phyloP scores from a whole-genome alignment of 192 early-diverging fungal genomes.

The Hyaloraphidium curvatum region DNA sequence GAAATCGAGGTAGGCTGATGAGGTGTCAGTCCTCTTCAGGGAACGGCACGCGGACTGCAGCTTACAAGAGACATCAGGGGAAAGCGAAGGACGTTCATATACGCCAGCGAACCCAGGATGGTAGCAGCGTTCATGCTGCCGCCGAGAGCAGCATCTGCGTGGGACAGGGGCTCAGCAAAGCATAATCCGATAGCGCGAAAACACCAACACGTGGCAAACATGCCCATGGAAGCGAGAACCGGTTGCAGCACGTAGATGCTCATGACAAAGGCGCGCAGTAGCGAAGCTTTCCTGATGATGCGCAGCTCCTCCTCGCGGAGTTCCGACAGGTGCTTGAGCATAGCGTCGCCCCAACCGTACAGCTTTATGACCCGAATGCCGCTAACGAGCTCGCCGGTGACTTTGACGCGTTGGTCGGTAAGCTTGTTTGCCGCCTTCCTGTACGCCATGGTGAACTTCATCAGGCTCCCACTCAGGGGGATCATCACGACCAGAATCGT shows the following conservation, averaged over 20 bases:
- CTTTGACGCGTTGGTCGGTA: not conserved
- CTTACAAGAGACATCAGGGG: too few species aligned
- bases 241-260: not conserved
- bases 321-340: not conserved
- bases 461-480: not conserved
- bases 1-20: not conserved
- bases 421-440: not conserved
- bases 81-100: too few species aligned
- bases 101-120: too few species aligned
- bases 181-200: too few species aligned
- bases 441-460: not conserved
- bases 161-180: too few species aligned
- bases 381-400: not conserved
- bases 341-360: not conserved
- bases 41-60: too few species aligned
- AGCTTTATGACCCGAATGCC: not conserved
- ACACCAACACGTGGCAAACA: too few species aligned
- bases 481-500: not conserved
- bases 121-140: too few species aligned
- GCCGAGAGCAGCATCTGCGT: too few species aligned
- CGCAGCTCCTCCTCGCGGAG: not conserved
- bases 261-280: not conserved
- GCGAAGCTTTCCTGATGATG: not conserved
- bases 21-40: too few species aligned
- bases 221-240: not conserved